Evolutionary conservation across 225 moss, liverwort and hornwort genomes (phyloP), one percentile per base, ranked within the genome.

Genomic region (Straminergon stramineum): DNA sequence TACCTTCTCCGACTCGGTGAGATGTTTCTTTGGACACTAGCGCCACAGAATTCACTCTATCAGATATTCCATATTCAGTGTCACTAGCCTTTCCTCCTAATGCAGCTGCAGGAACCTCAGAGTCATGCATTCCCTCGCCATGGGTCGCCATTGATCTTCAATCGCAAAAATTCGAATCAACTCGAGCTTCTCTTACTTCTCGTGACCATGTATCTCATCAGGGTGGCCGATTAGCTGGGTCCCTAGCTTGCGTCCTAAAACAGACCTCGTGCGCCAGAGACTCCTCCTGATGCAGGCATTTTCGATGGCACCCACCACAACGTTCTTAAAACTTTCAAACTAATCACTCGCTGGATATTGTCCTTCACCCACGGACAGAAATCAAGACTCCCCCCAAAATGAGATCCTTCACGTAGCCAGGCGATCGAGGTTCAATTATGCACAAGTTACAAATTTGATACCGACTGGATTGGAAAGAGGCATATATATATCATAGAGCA

Each of bases 1-100:
- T 82, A 91, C 93, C 93, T 91, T 90, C 88, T 80, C 93, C 93
- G 23, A 93, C 93, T 81, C 87, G 93, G n/a, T 93, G 91, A 63
- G 86, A 78, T 70, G 93, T 93, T 90, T 87, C 90, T 83, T 84
- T 90, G 73, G 93, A 93, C 61, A 91, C 91, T 5, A 83, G 15
- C 37, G 62, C 13, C 76, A 31, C 63, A 51, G 68, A 52, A 41
- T 41, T 65, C 17, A 28, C 75, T 48, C 37, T 48, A 30, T 35
- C 64, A 83, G 86, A 20, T 43, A 79, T 86, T 62, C 90, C 89
- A 75, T 37, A 75, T 81, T 92, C 91, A 31, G 68, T 34, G 75
- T 92, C 92, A 68, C 45, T 69, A 55, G 81, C 62, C 43, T 90
- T 91, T 55, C 75, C 87, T 60, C 66, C 90, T 37, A 73, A 24